Conservation (phyloP, 192 early-diverging fungal genomes). For the Backusella morwellensis region DNA sequence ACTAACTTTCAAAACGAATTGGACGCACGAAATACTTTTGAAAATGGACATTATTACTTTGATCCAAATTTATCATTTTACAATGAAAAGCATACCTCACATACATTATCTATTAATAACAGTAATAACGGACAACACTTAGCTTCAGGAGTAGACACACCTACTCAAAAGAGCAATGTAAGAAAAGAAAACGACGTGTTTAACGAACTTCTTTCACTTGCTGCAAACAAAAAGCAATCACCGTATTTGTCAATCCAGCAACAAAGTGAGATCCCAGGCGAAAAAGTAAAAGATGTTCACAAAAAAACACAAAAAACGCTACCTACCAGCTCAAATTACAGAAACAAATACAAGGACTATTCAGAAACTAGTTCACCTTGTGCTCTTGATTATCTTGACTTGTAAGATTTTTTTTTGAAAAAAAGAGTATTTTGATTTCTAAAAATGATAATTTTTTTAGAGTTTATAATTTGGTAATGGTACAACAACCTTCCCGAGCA, state of each 20-base stretch:
- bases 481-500: conserved; percentile 69
- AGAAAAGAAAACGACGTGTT: conserved; percentile 11
- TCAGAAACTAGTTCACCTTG: not conserved
- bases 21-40: not conserved
- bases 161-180: not conserved
- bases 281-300: not conserved
- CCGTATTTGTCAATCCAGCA: not conserved
- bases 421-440: not conserved
- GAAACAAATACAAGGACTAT: not conserved
- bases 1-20: not conserved
- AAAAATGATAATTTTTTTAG: conserved; percentile 16
- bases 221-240: not conserved
- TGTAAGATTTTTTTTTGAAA: not conserved
- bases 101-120: not conserved
- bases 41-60: not conserved
- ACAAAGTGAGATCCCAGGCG: not conserved
- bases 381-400: not conserved
- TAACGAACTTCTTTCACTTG: conserved; percentile 7
- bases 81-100: not conserved
- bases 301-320: not conserved
- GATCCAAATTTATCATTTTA: not conserved
- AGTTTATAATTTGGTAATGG: conserved; percentile 56
- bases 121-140: not conserved
- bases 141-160: not conserved
- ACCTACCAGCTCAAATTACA: not conserved